These are phyloP conservation scores for Alternaria triticina DNA, from an alignment of 2,329 filamentous ascomycete species.

Conservation along the genomic window DNA sequence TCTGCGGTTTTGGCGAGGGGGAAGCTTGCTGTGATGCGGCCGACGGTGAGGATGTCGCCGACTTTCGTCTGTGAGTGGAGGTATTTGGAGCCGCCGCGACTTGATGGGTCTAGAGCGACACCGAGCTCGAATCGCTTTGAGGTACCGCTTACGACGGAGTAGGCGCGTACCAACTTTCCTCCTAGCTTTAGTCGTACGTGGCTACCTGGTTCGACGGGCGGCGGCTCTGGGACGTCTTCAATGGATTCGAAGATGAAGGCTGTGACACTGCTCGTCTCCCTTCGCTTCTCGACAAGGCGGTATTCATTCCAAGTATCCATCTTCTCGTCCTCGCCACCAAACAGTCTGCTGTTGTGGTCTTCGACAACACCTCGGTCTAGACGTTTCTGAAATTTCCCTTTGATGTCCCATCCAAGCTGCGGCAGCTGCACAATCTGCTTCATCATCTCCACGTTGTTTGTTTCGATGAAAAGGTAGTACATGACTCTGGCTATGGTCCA, in stretches of 20 bases:
- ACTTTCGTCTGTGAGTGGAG: constrained; percentile 58
- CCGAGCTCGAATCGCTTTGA: constrained; percentile 62
- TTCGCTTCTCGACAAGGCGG: constrained; percentile 57
- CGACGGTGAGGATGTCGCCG: constrained; percentile 60
- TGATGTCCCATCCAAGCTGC: constrained; percentile 58
- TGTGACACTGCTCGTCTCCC: constrained; percentile 59
- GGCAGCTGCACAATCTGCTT: constrained; percentile 50
- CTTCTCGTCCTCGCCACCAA: constrained; percentile 31
- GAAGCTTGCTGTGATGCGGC: constrained; percentile 59
- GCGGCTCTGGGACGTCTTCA: constrained; percentile 36
- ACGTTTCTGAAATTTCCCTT: constrained; percentile 59
- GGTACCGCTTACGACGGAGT: constrained; percentile 65
- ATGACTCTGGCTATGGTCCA: constrained; percentile 71
- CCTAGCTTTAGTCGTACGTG: constrained; percentile 65
- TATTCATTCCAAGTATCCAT: constrained; percentile 48
- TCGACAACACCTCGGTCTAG: constrained; percentile 56
- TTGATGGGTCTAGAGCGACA: constrained; percentile 61
- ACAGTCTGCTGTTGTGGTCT: constrained; percentile 36
- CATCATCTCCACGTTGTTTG: constrained; percentile 57
- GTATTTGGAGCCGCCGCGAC: constrained; percentile 67
- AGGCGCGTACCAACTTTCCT: constrained; percentile 63
- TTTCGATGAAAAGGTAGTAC: constrained; percentile 65
- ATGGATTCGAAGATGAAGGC: constrained; percentile 61
- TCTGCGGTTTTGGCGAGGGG: constrained; percentile 57
- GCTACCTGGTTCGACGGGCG: constrained; percentile 54